Evolutionary conservation across 2,329 filamentous ascomycete species (phyloP).

Genomic region (Coleophoma cylindrospora): DNA sequence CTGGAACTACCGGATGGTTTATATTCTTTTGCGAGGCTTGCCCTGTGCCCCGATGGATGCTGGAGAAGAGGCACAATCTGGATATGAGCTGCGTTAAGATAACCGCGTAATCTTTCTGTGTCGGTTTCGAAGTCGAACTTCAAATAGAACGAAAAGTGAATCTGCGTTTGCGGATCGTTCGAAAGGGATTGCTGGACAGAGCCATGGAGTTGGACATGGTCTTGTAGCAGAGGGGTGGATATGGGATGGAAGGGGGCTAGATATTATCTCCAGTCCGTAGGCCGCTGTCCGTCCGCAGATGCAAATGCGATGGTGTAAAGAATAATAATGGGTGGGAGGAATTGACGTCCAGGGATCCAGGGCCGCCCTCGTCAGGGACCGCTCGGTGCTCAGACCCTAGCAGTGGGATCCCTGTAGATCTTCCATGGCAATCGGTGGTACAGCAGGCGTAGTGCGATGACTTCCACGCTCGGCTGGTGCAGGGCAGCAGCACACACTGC

Average conservation of each 20-base stretch:
- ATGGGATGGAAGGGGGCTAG: neutral
- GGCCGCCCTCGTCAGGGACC: neutral
- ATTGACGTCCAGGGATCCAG: neutral
- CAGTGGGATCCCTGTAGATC: slow-evolving; percentile 10
- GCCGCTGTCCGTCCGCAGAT: neutral
- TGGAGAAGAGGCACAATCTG: neutral
- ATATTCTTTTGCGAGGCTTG: slow-evolving; percentile 7
- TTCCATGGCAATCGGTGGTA: neutral
- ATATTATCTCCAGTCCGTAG: neutral
- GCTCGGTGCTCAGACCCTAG: neutral
- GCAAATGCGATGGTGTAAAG: slow-evolving; percentile 1
- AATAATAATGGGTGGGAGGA: slow-evolving; percentile 1
- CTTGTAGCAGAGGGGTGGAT: slow-evolving; percentile 18
- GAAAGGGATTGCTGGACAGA: slow-evolving; percentile 13
- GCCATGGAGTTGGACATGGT: slow-evolving; percentile 15
- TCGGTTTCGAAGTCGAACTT: slow-evolving; percentile 9
- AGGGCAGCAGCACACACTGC: slow-evolving; percentile 1
- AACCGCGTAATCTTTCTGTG: slow-evolving; percentile 8
- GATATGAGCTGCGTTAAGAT: slow-evolving; percentile 2
- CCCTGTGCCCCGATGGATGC: neutral
- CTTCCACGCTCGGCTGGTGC: slow-evolving; percentile 5
- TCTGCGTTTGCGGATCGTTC: slow-evolving; percentile 23
- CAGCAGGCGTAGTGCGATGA: too few species aligned
- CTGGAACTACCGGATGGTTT: slow-evolving; percentile 7
- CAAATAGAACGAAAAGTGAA: slow-evolving; percentile 26